Conservation (phyloP, 176 grass and related monocot species). For the Carex myosuroides region DNA sequence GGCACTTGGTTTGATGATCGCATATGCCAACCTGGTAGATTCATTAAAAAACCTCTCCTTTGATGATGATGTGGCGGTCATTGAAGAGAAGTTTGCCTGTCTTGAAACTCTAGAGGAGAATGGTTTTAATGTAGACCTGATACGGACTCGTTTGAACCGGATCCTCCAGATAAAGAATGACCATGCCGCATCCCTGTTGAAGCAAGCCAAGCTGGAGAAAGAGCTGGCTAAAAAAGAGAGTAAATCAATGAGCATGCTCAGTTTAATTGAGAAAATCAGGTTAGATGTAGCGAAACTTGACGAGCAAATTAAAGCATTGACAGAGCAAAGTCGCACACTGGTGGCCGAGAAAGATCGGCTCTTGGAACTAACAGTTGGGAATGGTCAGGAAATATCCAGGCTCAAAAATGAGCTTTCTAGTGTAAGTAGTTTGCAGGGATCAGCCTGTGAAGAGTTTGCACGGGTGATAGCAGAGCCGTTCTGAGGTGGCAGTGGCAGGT, state of each 20-base stretch:
- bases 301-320: slow-evolving; percentile 17
- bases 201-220: neutral
- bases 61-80: slow-evolving; percentile 20
- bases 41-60: slow-evolving; percentile 30
- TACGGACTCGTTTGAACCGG: slow-evolving; percentile 25
- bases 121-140: slow-evolving; percentile 35
- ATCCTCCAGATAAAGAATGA: slow-evolving; percentile 26
- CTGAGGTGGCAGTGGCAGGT: neutral
- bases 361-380: slow-evolving; percentile 9
- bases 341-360: neutral
- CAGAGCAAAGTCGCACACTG: neutral
- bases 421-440: neutral
- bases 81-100: slow-evolving; percentile 34
- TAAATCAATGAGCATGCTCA: neutral
- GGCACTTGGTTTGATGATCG: slow-evolving; percentile 41
- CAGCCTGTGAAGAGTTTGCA: slow-evolving; percentile 2
- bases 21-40: slow-evolving; percentile 40
- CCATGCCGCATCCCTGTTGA: neutral
- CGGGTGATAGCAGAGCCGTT: neutral
- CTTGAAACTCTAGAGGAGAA: slow-evolving; percentile 34
- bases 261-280: neutral
- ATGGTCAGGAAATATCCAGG: slow-evolving; percentile 22
- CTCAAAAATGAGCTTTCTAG: slow-evolving; percentile 11
- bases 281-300: neutral
- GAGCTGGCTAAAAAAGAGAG: neutral